Evolutionary conservation across 305 asterid species (phyloP).

Genomic region (Ajuga reptans): DNA sequence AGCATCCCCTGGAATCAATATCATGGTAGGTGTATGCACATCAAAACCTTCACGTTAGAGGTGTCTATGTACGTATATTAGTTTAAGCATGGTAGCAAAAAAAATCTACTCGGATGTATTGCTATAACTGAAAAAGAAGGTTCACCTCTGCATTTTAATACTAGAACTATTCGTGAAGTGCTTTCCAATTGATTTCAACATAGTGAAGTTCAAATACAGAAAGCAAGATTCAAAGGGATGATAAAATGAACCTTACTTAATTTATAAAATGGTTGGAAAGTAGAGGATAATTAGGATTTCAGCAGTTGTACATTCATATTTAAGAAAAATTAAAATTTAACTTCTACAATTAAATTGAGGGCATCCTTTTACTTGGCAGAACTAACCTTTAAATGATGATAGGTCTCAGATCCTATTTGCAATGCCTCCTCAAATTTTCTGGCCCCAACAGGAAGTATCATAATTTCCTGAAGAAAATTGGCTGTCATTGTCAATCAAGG

Average conservation of each 20-base stretch:
- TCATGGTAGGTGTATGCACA: slow-evolving; percentile 11
- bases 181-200: background rate
- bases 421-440: slow-evolving; percentile 81
- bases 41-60: slow-evolving; percentile 18
- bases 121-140: background rate
- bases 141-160: background rate
- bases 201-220: background rate
- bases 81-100: background rate
- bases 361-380: slow-evolving; percentile 14
- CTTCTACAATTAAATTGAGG: background rate
- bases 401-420: slow-evolving; percentile 96
- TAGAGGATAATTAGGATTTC: background rate
- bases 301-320: background rate
- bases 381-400: slow-evolving; percentile 86
- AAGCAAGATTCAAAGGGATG: slow-evolving; percentile 12
- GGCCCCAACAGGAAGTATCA: slow-evolving; percentile 91
- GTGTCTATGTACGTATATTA: slow-evolving; percentile 2
- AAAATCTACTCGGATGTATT: background rate
- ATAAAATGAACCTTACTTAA: background rate
- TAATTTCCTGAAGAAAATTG: slow-evolving; percentile 55
- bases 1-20: slow-evolving; percentile 9
- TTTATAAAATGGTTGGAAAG: background rate
- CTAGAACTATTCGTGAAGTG: slow-evolving; percentile 3
- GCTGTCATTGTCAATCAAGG: slow-evolving; percentile 17
- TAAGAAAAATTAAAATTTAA: background rate